Percentiles rank a stretch among this genome's conserved stretches.
phyloP scores from a whole-genome alignment of 2,329 filamentous ascomycete species.

The Fusarium secorum region DNA sequence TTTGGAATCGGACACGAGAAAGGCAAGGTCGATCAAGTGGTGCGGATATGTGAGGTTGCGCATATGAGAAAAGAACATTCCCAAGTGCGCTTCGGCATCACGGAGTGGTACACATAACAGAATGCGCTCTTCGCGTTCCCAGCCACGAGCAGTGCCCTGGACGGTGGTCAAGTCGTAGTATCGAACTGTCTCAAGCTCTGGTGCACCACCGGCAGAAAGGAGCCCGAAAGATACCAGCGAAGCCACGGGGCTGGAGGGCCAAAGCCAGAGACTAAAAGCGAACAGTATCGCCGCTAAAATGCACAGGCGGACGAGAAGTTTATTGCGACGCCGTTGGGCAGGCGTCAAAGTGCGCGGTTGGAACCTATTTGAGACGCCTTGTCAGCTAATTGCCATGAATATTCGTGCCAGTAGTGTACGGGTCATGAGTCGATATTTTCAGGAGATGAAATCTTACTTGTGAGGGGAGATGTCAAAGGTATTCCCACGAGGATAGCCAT shows the following conservation, averaged over 20 bases:
- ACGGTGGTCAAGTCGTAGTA: slow-evolving; percentile 96
- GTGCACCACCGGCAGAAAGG: slow-evolving; percentile 70
- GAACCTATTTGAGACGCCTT: slow-evolving; percentile 57
- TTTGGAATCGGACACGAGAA: slow-evolving; percentile 96
- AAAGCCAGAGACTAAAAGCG: slow-evolving; percentile 77
- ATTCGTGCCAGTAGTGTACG: background rate
- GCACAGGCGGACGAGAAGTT: slow-evolving; percentile 73
- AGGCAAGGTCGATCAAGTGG: slow-evolving; percentile 93
- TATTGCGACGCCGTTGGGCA: slow-evolving; percentile 75
- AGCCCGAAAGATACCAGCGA: slow-evolving; percentile 75
- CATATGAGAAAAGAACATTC: slow-evolving; percentile 99
- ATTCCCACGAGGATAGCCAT: slow-evolving; percentile 80
- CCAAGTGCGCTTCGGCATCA: slow-evolving; percentile 89
- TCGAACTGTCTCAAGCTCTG: slow-evolving; percentile 91
- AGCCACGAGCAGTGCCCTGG: slow-evolving; percentile 88
- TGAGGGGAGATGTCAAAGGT: slow-evolving; percentile 90
- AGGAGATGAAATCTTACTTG: slow-evolving; percentile 65
- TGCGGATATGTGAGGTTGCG: slow-evolving; percentile 97
- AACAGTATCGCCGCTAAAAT: slow-evolving; percentile 65
- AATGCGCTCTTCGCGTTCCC: slow-evolving; percentile 96
- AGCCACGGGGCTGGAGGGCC: slow-evolving; percentile 69
- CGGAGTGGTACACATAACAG: slow-evolving; percentile 92
- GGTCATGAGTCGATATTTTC: background rate
- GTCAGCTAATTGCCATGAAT: slow-evolving; percentile 17
- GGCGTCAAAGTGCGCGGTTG: slow-evolving; percentile 80